Percentiles rank a stretch among this genome's conserved stretches.
phyloP scores from a whole-genome alignment of 371 early-diverging fungal species.

The Rhizopus delemar region DNA sequence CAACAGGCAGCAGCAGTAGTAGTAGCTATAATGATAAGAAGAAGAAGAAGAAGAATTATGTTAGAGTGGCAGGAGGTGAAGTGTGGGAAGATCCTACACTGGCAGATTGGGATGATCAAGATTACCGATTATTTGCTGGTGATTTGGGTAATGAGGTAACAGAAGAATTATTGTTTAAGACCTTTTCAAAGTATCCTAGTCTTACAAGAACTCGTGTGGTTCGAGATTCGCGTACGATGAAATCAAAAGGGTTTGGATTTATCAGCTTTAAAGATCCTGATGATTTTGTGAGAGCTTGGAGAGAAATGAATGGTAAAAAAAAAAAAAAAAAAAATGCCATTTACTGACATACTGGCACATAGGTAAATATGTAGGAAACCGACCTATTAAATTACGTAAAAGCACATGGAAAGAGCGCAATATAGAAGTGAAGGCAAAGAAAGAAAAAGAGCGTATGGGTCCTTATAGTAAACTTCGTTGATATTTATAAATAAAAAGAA shows the following conservation, averaged over 20 bases:
- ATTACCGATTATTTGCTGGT: slow-evolving; percentile 85
- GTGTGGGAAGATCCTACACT: slow-evolving; percentile 94
- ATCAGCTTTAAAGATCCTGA: slow-evolving; percentile 81
- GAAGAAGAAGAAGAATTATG: slow-evolving; percentile 60
- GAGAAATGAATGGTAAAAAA: slow-evolving; percentile 85
- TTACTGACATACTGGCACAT: slow-evolving; percentile 5
- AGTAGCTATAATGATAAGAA: slow-evolving; percentile 21
- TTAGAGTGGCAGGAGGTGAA: slow-evolving; percentile 90
- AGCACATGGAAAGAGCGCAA: slow-evolving; percentile 94
- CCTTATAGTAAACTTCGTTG: slow-evolving; percentile 38
- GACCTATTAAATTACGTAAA: slow-evolving; percentile 93
- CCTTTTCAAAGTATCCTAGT: slow-evolving; percentile 81
- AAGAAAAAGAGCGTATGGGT: slow-evolving; percentile 50
- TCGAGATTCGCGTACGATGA: slow-evolving; percentile 76
- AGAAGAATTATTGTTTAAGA: slow-evolving; percentile 73
- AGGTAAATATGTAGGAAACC: slow-evolving; percentile 95
- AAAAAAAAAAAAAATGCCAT: neutral
- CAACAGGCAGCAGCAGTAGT: slow-evolving; percentile 2
- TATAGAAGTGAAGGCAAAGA: slow-evolving; percentile 60
- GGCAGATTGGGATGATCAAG: slow-evolving; percentile 88
- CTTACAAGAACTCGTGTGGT: slow-evolving; percentile 77
- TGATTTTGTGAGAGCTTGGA: slow-evolving; percentile 83
- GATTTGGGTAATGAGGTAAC: slow-evolving; percentile 89
- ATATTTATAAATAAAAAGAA: slow-evolving; percentile 23
- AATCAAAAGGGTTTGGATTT: slow-evolving; percentile 83